A percentile compares a stretch with the other conserved stretches of the same genome.
These are phyloP conservation scores for Parachaetomium inaequale DNA, from an alignment of 495 filamentous ascomycete species.

Conservation along the genomic window DNA sequence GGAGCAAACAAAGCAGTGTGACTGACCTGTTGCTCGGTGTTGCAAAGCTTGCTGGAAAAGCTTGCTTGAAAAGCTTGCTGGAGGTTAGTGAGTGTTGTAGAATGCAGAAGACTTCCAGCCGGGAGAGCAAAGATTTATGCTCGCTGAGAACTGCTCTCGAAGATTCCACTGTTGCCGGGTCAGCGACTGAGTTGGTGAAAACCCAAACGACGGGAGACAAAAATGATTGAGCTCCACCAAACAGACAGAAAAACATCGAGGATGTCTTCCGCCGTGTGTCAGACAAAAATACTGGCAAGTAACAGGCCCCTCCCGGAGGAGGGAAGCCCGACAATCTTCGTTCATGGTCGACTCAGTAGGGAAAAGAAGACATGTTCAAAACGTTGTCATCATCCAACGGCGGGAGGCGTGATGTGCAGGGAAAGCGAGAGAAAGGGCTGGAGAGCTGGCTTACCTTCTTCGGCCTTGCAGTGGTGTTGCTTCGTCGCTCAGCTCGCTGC, in stretches of 20 bases:
- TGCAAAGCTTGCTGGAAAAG: neutral
- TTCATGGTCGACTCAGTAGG: constrained; percentile 92
- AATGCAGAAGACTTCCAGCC: neutral
- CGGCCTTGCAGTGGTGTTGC: neutral
- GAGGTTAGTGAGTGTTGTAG: constrained; percentile 7
- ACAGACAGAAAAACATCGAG: constrained; percentile 10
- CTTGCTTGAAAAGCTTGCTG: constrained; percentile 1
- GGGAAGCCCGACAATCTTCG: constrained; percentile 67
- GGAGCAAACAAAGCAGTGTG: constrained; percentile 9
- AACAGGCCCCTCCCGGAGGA: constrained; percentile 70
- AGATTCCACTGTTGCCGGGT: constrained; percentile 17
- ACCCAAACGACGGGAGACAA: constrained; percentile 6
- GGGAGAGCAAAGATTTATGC: constrained; percentile 10
- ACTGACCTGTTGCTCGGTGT: constrained; percentile 25
- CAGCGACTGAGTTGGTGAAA: constrained; percentile 8
- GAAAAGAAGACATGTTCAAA: constrained; percentile 82
- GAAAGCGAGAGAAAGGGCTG: constrained; percentile 10
- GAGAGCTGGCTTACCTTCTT: constrained; percentile 25
- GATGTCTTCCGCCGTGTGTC: constrained; percentile 33
- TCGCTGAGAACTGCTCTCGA: constrained; percentile 9
- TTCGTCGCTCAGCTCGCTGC: neutral
- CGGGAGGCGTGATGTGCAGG: constrained; percentile 9
- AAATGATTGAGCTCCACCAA: constrained; percentile 11
- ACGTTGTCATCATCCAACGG: constrained; percentile 76
- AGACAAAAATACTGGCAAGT: constrained; percentile 99